Conservation (phyloP, 108 stramenopile species). For the Cyclotella sp. region DNA sequence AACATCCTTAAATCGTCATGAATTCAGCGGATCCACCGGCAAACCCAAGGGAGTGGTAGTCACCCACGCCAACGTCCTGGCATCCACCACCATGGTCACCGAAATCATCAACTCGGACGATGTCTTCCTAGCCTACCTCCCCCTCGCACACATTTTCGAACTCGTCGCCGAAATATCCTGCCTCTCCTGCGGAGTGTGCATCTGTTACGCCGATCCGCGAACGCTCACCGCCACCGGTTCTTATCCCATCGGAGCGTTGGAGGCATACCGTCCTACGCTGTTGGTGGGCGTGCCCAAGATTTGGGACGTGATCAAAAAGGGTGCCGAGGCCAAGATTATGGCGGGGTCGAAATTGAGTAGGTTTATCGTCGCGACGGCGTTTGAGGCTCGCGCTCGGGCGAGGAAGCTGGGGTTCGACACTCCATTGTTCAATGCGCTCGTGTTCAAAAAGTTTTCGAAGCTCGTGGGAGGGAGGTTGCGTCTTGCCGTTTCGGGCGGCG, state of each 20-base stretch:
- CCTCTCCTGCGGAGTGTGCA: constrained; percentile 61
- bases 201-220: constrained; percentile 90
- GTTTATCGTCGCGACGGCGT: constrained; percentile 73
- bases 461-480: constrained; percentile 80
- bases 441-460: constrained; percentile 90
- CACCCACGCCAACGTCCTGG: constrained; percentile 85
- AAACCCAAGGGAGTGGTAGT: constrained; percentile 98
- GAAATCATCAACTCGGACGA: constrained; percentile 46
- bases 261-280: constrained; percentile 82
- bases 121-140: constrained; percentile 73
- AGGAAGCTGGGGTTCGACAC: constrained; percentile 81
- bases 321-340: constrained; percentile 82
- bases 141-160: constrained; percentile 91
- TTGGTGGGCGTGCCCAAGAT: constrained; percentile 94
- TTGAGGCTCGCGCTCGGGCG: constrained; percentile 71
- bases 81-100: constrained; percentile 38
- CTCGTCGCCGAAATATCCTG: constrained; percentile 83
- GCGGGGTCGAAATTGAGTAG: constrained; percentile 66
- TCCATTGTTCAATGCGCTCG: constrained; percentile 86
- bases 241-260: constrained; percentile 85
- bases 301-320: constrained; percentile 96
- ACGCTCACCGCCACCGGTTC: constrained; percentile 81
- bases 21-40: constrained; percentile 63
- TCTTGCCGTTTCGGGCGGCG: constrained; percentile 86
- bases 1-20: neutral